phyloP scores from a whole-genome alignment of 306 rosid genomes.

The Prunus persica region DNA sequence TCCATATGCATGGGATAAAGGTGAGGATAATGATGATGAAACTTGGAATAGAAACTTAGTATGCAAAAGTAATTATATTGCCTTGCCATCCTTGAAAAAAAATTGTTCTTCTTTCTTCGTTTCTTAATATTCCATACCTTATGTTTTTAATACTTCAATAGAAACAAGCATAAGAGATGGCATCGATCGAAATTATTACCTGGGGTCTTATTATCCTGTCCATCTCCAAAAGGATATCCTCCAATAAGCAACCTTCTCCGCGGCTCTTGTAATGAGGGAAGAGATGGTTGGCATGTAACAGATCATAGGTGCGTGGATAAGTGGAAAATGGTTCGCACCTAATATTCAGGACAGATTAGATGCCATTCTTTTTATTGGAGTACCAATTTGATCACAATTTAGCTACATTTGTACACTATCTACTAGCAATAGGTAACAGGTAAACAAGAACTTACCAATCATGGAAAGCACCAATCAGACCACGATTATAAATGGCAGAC shows the following conservation, averaged over 20 bases:
- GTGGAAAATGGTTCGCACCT: conserved; percentile 97
- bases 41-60: neutral
- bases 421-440: neutral
- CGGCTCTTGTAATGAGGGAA: conserved; percentile 63
- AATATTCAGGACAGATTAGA: conserved; percentile 29
- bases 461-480: conserved; percentile 77
- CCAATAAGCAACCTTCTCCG: conserved; percentile 62
- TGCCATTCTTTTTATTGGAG: neutral
- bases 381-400: neutral
- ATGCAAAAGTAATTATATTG: neutral
- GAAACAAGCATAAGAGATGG: conserved; percentile 3
- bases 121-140: neutral
- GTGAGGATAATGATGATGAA: no score
- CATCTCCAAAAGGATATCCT: conserved; percentile 92
- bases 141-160: neutral
- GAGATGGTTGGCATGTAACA: conserved; percentile 74
- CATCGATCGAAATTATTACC: conserved; percentile 42
- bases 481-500: conserved; percentile 76
- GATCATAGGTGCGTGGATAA: conserved; percentile 87
- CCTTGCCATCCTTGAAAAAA: neutral
- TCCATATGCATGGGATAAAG: neutral
- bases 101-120: neutral
- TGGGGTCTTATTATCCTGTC: conserved; percentile 79
- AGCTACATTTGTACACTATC: neutral
- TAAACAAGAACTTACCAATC: conserved; percentile 59